phyloP scores from a whole-genome alignment of 768 basidiomycete genomes.

The Chlorophyllum brunneum region DNA sequence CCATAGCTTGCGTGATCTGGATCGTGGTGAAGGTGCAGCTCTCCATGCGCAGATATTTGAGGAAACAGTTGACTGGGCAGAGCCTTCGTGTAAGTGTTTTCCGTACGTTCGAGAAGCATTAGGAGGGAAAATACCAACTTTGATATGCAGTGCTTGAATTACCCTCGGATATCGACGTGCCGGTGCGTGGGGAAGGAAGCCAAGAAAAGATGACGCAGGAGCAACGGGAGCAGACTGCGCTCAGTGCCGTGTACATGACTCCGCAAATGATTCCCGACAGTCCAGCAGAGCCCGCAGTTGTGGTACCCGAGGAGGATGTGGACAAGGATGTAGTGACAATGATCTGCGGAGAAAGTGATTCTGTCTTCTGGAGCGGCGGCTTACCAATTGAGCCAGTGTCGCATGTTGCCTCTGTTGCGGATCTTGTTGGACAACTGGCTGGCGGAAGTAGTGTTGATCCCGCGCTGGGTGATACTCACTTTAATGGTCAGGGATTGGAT shows the following conservation, averaged over 20 bases:
- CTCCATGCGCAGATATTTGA: constrained; percentile 81
- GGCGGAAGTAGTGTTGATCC: constrained; percentile 36
- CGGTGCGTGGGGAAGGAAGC: constrained; percentile 61
- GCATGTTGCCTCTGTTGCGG: constrained; percentile 53
- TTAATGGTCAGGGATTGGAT: constrained; percentile 27
- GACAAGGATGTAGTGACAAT: constrained; percentile 61
- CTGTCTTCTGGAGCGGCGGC: constrained; percentile 53
- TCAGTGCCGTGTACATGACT: constrained; percentile 72
- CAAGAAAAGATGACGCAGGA: constrained; percentile 69
- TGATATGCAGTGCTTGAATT: constrained; percentile 55
- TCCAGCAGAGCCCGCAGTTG: constrained; percentile 62
- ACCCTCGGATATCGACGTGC: constrained; percentile 50
- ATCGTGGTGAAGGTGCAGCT: constrained; percentile 84
- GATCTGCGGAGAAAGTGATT: constrained; percentile 61
- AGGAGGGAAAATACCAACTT: constrained; percentile 15
- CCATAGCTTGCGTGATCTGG: constrained; percentile 80
- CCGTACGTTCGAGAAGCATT: constrained; percentile 10
- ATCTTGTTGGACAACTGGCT: constrained; percentile 64
- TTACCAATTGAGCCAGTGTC: constrained; percentile 28
- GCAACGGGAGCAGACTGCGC: constrained; percentile 72
- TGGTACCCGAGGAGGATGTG: constrained; percentile 65
- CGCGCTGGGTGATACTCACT: constrained; percentile 31
- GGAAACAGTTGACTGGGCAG: constrained; percentile 83
- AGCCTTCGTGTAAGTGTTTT: constrained; percentile 68
- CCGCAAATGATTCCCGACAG: constrained; percentile 72